Percentiles rank a stretch among this genome's conserved stretches.
Evolutionary conservation across 2,329 filamentous ascomycete species (phyloP).

Genomic region (Stemphylium beticola): DNA sequence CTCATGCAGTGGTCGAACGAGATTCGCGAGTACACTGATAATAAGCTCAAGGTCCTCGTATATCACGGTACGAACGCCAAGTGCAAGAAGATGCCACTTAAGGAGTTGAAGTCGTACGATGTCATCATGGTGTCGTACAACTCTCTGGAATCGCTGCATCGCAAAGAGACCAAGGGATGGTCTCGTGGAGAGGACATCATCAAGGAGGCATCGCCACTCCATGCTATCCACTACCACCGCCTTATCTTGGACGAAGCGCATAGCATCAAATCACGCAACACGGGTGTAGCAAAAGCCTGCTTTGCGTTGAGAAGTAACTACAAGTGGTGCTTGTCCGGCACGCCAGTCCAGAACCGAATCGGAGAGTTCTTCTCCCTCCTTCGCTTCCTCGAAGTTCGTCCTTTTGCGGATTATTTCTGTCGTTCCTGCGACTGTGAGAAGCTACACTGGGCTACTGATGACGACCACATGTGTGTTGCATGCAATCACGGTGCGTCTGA

Average conservation of each 20-base stretch:
- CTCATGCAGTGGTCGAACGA: slow-evolving; percentile 86
- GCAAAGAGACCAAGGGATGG: slow-evolving; percentile 92
- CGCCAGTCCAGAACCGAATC: slow-evolving; percentile 94
- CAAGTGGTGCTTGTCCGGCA: slow-evolving; percentile 95
- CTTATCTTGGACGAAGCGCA: slow-evolving; percentile 95
- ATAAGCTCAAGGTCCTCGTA: slow-evolving; percentile 86
- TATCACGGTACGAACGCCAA: slow-evolving; percentile 88
- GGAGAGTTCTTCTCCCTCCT: slow-evolving; percentile 96
- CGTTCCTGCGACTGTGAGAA: slow-evolving; percentile 81
- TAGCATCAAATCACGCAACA: slow-evolving; percentile 88
- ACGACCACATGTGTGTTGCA: slow-evolving; percentile 70
- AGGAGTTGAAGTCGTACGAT: slow-evolving; percentile 80
- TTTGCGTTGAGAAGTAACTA: slow-evolving; percentile 87
- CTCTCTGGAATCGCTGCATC: slow-evolving; percentile 85
- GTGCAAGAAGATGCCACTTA: slow-evolving; percentile 75
- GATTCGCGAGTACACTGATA: slow-evolving; percentile 74
- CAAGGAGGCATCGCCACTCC: slow-evolving; percentile 78
- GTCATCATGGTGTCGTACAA: slow-evolving; percentile 98
- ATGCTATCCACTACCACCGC: slow-evolving; percentile 85
- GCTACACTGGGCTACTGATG: slow-evolving; percentile 82
- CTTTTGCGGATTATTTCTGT: slow-evolving; percentile 94
- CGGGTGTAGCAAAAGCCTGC: slow-evolving; percentile 91
- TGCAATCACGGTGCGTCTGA: slow-evolving; percentile 72
- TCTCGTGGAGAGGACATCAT: slow-evolving; percentile 78
- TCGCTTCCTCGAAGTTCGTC: slow-evolving; percentile 85